These are phyloP conservation scores for Xerocomus brunneocitrinus DNA, from an alignment of 768 basidiomycete species.

Conservation along the genomic window DNA sequence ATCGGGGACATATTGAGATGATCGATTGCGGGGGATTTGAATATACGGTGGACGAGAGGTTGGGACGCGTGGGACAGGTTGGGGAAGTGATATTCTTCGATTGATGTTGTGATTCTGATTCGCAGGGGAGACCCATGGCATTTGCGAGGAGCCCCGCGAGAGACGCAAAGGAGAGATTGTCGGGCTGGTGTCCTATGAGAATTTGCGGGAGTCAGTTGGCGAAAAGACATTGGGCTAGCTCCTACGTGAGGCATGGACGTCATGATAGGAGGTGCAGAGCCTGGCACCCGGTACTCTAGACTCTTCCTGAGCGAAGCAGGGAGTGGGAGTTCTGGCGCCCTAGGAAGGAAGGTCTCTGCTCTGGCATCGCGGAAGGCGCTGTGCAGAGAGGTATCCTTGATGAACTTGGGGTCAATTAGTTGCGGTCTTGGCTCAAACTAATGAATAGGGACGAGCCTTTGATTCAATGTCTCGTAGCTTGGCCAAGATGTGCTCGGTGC, in stretches of 20 bases:
- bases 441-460: slow-evolving; percentile 18
- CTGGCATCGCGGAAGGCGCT: slow-evolving; percentile 32
- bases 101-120: not conserved
- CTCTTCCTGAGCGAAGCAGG: slow-evolving; percentile 5
- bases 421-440: not conserved
- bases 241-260: not conserved
- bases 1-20: not conserved
- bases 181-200: not conserved
- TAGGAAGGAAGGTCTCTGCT: slow-evolving; percentile 26
- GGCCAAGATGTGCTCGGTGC: slow-evolving; percentile 27
- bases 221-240: not conserved
- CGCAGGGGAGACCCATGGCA: not conserved
- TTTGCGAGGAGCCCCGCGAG: slow-evolving; percentile 6
- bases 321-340: slow-evolving; percentile 24
- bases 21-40: slow-evolving; percentile 11
- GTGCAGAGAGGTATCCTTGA: slow-evolving; percentile 26
- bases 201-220: not conserved
- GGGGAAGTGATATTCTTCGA: slow-evolving; percentile 6
- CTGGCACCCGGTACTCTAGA: not conserved
- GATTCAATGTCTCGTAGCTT: slow-evolving; percentile 27
- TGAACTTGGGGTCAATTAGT: slow-evolving; percentile 21
- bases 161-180: not conserved
- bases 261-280: not conserved
- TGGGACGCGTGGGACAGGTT: not conserved
- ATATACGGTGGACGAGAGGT: slow-evolving; percentile 6